Base-by-base conservation (phyloP, 805 yeast species). In the Wickerhamomyces pijperi region DNA sequence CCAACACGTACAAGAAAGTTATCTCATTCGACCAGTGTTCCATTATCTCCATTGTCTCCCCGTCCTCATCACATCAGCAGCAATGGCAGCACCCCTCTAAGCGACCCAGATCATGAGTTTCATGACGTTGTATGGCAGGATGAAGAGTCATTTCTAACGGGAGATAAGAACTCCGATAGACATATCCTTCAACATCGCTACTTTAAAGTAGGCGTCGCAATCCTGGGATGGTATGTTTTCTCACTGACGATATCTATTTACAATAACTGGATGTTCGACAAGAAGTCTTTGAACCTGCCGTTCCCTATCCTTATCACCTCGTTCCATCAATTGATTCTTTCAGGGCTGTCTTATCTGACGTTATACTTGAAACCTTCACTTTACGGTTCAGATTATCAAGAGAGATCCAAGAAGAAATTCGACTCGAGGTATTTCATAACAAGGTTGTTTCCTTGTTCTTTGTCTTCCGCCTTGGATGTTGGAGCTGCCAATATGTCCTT, bases 191-290 rank as follows among this genome's bases (percentile, higher is more conserved):
- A 31, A 16, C 33, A 31, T 31, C 18, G 19, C 6, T 31, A 31
- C 12, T 4, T 14, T 5, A 7, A 31, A 31, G 19, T 31, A 5
- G 33, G 33, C 5, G 5, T 17, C 19, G 46, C 46, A 14, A 58
- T 60, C 3, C 23, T 55, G 7, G 82, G 83, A 5, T 83, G 92
- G 94, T 83, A 81, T 48, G 42, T 68, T 15, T 79, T 80, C 42
- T 78, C 88, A 6, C 63, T 82, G 41, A 61, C 82, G 15, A 74
- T 83, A 16, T 78, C 88, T 8, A 59, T 84, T 23, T 92, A 90
- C 63, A 92, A 92, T 66, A 88, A 88, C 63, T 87, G 97, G 97
- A 90, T 90, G 97, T 92, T 90, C 63, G 88, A 90, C 32, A 56
- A 59, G 5, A 68, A 72, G 9, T 82, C 85, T 16, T 64, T 88